These are phyloP conservation scores for Batkoa obscura DNA, from an alignment of 371 early-diverging fungal species.

Conservation along the genomic window DNA sequence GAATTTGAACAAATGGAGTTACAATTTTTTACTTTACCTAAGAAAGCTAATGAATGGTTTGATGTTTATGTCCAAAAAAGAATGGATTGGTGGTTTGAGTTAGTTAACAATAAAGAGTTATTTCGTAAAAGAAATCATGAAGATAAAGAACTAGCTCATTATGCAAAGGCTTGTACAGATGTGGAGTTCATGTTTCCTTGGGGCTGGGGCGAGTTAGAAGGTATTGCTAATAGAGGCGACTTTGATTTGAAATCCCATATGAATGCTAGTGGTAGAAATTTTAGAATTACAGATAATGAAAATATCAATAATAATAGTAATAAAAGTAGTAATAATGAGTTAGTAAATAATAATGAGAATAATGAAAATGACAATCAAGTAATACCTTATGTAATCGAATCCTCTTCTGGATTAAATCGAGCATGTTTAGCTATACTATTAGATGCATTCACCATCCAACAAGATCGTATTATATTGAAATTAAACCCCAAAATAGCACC, in stretches of 20 bases:
- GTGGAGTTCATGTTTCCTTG: constrained; percentile 45
- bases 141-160: constrained; percentile 40
- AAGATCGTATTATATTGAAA: constrained; percentile 22
- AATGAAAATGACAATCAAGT: not conserved
- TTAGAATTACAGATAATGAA: constrained; percentile 10
- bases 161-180: constrained; percentile 40
- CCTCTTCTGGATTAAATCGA: constrained; percentile 42
- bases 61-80: constrained; percentile 27
- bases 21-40: constrained; percentile 41
- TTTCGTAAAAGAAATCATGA: constrained; percentile 32
- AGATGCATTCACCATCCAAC: constrained; percentile 34
- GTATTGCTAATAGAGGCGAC: constrained; percentile 43
- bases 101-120: constrained; percentile 25
- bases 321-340: no score
- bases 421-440: constrained; percentile 39
- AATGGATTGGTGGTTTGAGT: constrained; percentile 36
- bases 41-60: constrained; percentile 28
- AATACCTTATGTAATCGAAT: constrained; percentile 44
- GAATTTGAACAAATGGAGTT: constrained; percentile 56
- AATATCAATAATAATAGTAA: not conserved
- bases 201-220: constrained; percentile 58
- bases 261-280: constrained; percentile 19
- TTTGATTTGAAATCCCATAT: constrained; percentile 39
- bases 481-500: constrained; percentile 45
- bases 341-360: no score